Evolutionary conservation across 139 green algal species (phyloP), one percentile per base, ranked within the genome.

Genomic region (Dunaliella primolecta): DNA sequence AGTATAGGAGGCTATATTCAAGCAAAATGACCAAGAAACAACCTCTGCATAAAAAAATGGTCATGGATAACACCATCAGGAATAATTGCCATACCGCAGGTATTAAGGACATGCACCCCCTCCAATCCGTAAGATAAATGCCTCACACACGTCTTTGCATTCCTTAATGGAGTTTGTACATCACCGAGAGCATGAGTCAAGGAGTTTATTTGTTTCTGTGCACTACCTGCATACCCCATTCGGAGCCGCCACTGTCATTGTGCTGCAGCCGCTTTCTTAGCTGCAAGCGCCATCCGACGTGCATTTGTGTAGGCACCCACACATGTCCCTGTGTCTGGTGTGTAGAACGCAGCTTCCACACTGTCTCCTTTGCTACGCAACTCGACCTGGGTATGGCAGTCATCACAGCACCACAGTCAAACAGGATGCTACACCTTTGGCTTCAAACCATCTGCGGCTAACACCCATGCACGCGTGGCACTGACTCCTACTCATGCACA

Each of bases 271-370:
- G 91, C 85, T 75, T 94, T 94, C 56, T 75, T 75, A 29, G 91
- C 88, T 35, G 88, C 79, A n/a, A 98, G 89, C 32, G 95, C 95
- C 80, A 82, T 46, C 30, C 95, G 84, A 25, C 95, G 84, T 0
- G 95, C 95, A 23, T 90, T 90, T 2, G 93, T 92, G 89, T 91
- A 98, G 1, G 93, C 81, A 0, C 94, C 94, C 24, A 97, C 92
- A 23, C 75, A 82, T 78, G 91, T 83, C 0, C 93, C 94, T 11
- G 35, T 83, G 3, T 36, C 86, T 1, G 96, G 96, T 21, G 92
- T 91, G 70, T 90, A 98, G 85, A 98, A 98, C 25, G 94, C 89
- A 0, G 96, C 95, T 80, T 98, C 94, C 30, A 98, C 88, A 0
- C 89, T 91, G 3, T 92, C 92, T 35, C 91, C 92, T 36, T 92